Evolutionary conservation across 306 rosid genomes (phyloP), one percentile per base, ranked within the genome.

Genomic region (Sechiopsis laciniata): DNA sequence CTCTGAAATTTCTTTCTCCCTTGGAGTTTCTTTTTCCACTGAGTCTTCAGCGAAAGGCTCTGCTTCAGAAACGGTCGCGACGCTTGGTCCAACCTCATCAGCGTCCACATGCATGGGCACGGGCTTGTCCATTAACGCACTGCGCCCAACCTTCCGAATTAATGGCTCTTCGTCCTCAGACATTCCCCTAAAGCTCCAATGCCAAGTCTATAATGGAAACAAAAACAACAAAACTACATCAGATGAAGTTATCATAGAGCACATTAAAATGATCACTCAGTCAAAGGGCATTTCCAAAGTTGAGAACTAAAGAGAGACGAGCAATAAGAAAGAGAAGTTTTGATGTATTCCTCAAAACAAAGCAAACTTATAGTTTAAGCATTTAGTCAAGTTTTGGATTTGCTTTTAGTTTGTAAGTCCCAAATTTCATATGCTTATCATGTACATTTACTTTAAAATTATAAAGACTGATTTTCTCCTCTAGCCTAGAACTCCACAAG

Each of bases 121-220:
- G 29, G 2, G 29, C 1, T 26, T 26, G 2, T 26, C 29, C 29
- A 26, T 26, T 26, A 26, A 26, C 29, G 29, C 29, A 26, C 29
- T 26, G 2, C 29, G 29, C 29, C 29, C 29, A 26, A 26, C 29
- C 2, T 26, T 26, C 2, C 29, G 29, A 26, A 26, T 26, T 2
- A 26, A 26, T 26, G 29, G 29, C 29, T 2, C 29, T 26, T 26
- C 29, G 2, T 26, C 29, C 2, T 26, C 29, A 26, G 29, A 26
- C 29, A 26, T 77, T 53, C 75, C 74, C 72, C 81, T 87, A 83
- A 74, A 94, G 88, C 96, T 94, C 99, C 90, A 94, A 83, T 83
- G 91, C 99, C 90, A 89, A 85, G 85, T 94, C 97, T 94, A 76
- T 84, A 81, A 77, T 78, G 66, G 74, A 85, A 83, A 70, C 2